phyloP scores from a whole-genome alignment of 2,329 filamentous ascomycete species.

The Trichophyton simii region DNA sequence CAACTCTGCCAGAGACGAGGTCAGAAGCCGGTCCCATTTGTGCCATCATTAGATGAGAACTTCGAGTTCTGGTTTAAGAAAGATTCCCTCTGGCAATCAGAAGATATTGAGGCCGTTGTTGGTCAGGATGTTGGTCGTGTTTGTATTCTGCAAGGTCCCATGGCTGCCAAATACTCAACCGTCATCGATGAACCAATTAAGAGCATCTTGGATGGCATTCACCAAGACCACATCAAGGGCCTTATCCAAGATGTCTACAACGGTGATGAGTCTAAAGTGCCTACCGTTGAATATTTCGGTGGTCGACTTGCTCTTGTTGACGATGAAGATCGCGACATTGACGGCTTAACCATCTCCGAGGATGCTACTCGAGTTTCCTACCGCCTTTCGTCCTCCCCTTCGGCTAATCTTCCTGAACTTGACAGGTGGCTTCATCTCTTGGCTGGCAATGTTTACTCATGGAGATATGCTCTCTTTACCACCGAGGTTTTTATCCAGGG shows the following conservation, averaged over 20 bases:
- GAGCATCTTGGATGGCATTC: constrained; percentile 84
- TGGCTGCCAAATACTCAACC: constrained; percentile 80
- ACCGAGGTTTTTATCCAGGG: constrained; percentile 91
- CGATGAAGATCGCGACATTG: constrained; percentile 62
- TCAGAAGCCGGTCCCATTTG: constrained; percentile 95
- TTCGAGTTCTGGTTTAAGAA: constrained; percentile 99
- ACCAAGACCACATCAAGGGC: constrained; percentile 71
- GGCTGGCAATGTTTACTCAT: constrained; percentile 73
- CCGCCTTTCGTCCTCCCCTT: constrained; percentile 63
- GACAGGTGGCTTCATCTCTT: constrained; percentile 82
- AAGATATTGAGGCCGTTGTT: constrained; percentile 91
- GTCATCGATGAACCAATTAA: constrained; percentile 87
- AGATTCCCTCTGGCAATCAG: constrained; percentile 97
- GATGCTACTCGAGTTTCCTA: constrained; percentile 72
- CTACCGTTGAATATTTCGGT: constrained; percentile 87
- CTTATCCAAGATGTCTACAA: constrained; percentile 70
- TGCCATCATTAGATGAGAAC: constrained; percentile 87
- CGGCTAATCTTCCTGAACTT: constrained; percentile 59
- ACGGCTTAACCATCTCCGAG: constrained; percentile 73
- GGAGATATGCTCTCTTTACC: constrained; percentile 88
- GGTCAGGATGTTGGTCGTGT: constrained; percentile 91
- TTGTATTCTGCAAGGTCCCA: constrained; percentile 90
- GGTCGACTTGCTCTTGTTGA: constrained; percentile 62
- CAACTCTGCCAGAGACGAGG: constrained; percentile 79
- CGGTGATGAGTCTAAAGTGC: constrained; percentile 60